A percentile compares a stretch with the other conserved stretches of the same genome.
Conservation (phyloP, 2,329 filamentous ascomycete genomes). For the Beauveria sp. region DNA sequence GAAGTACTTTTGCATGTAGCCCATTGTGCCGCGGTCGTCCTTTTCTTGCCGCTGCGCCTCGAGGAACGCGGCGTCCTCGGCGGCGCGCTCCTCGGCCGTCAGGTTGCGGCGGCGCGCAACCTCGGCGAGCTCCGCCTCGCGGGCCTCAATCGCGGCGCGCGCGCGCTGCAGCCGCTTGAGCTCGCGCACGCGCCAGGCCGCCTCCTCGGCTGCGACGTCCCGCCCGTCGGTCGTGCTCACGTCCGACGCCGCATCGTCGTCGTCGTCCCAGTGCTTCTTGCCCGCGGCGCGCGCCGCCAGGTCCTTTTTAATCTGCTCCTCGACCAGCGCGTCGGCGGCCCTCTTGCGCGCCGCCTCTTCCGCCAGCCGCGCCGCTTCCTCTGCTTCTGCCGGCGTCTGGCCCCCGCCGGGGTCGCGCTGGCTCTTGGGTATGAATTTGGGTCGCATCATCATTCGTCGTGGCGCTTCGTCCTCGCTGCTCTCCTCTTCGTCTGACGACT, state of each 20-base stretch:
- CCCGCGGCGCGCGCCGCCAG: conserved; percentile 65
- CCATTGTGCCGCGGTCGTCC: conserved; percentile 69
- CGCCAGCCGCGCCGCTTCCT: conserved; percentile 30
- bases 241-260: conserved; percentile 61
- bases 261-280: conserved; percentile 82
- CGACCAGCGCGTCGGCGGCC: conserved; percentile 71
- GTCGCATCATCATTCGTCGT: conserved; percentile 50
- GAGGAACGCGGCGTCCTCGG: conserved; percentile 75
- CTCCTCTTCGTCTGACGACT: conserved; percentile 36
- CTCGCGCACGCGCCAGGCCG: conserved; percentile 91
- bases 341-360: conserved; percentile 59
- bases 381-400: conserved; percentile 23
- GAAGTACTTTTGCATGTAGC: conserved; percentile 91
- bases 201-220: conserved; percentile 80
- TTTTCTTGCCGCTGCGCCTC: conserved; percentile 75
- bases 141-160: conserved; percentile 72
- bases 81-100: conserved; percentile 75
- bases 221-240: conserved; percentile 85
- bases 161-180: conserved; percentile 82
- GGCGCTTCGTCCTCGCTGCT: conserved; percentile 51
- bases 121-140: conserved; percentile 81
- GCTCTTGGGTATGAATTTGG: conserved; percentile 56
- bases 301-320: conserved; percentile 81
- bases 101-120: conserved; percentile 82
- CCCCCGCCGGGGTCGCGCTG: conserved; percentile 34